Conservation (phyloP, 1,284 basidiomycete species). For the Baeospora myosura region DNA sequence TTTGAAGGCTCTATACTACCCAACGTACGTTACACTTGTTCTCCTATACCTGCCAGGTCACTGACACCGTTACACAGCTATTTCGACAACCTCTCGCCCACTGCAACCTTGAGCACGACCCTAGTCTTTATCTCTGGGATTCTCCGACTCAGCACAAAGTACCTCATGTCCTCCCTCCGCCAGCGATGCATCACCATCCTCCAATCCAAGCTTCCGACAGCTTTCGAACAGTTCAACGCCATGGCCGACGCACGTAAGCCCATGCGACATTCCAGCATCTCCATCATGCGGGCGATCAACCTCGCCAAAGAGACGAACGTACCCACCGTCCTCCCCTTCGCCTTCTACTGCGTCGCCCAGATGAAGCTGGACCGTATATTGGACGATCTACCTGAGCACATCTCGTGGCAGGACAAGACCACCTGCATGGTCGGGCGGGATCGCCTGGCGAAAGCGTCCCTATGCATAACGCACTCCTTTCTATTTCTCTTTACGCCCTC, state of each 20-base stretch:
- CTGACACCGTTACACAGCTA: slow-evolving; percentile 18
- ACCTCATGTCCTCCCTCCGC: slow-evolving; percentile 32
- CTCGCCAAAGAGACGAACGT: slow-evolving; percentile 31
- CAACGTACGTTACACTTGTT: slow-evolving; percentile 8
- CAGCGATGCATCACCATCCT: slow-evolving; percentile 31
- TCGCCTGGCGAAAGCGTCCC: slow-evolving; percentile 30
- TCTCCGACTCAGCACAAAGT: slow-evolving; percentile 37
- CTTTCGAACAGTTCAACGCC: slow-evolving; percentile 26
- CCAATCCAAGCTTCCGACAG: slow-evolving; percentile 27
- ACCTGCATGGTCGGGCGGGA: slow-evolving; percentile 32
- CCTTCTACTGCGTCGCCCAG: slow-evolving; percentile 34
- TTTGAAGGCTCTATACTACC: slow-evolving; percentile 10
- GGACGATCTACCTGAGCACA: slow-evolving; percentile 22
- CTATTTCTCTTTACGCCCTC: slow-evolving; percentile 28
- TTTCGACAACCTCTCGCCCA: slow-evolving; percentile 24
- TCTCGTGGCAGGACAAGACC: slow-evolving; percentile 33
- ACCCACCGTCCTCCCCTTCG: slow-evolving; percentile 29
- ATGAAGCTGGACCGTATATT: slow-evolving; percentile 30
- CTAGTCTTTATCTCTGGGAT: slow-evolving; percentile 31
- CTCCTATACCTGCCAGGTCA: background rate
- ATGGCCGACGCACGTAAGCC: slow-evolving; percentile 3
- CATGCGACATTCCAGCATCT: slow-evolving; percentile 22
- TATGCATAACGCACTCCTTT: slow-evolving; percentile 32
- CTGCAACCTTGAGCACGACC: slow-evolving; percentile 26
- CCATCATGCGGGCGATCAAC: slow-evolving; percentile 30